Evolutionary conservation across 805 yeast species (phyloP).

Genomic region (Candida ovalis): DNA sequence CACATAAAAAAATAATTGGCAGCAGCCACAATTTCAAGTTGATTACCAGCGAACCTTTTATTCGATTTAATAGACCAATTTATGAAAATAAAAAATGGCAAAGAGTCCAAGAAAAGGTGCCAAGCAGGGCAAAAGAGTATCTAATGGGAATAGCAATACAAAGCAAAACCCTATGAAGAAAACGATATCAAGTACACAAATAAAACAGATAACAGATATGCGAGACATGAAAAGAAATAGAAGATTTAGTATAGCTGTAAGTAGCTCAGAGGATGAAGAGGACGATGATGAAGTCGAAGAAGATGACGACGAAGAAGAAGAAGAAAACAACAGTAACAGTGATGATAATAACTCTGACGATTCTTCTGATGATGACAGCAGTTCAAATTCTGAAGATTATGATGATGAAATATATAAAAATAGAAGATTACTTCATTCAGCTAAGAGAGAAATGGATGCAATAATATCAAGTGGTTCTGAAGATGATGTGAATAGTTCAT

Average conservation of each 20-base stretch:
- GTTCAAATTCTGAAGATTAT: constrained; percentile 26
- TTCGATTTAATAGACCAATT: not conserved
- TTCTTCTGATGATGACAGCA: constrained; percentile 20
- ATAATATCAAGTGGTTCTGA: constrained; percentile 35
- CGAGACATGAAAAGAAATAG: constrained; percentile 5
- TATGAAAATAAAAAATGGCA: constrained; percentile 19
- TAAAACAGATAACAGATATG: constrained; percentile 10
- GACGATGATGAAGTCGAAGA: constrained; percentile 5
- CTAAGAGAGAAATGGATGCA: constrained; percentile 21
- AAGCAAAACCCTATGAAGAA: constrained; percentile 13
- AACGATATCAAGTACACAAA: constrained; percentile 1
- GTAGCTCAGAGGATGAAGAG: constrained; percentile 15
- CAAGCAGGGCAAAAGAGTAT: constrained; percentile 22
- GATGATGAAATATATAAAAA: constrained; percentile 27
- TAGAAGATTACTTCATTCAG: constrained; percentile 25
- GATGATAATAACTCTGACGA: constrained; percentile 15
- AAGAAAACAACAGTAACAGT: constrained; percentile 7
- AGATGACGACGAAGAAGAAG: constrained; percentile 17
- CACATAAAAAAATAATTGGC: not conserved
- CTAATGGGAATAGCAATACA: constrained; percentile 27
- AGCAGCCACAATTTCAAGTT: not conserved
- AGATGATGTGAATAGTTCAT: constrained; percentile 34
- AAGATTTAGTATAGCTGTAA: constrained; percentile 27
- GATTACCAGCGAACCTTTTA: not conserved
- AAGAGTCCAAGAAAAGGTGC: constrained; percentile 29